phyloP scores from a whole-genome alignment of 169 alveolate genomes.

The Babesia microti region DNA sequence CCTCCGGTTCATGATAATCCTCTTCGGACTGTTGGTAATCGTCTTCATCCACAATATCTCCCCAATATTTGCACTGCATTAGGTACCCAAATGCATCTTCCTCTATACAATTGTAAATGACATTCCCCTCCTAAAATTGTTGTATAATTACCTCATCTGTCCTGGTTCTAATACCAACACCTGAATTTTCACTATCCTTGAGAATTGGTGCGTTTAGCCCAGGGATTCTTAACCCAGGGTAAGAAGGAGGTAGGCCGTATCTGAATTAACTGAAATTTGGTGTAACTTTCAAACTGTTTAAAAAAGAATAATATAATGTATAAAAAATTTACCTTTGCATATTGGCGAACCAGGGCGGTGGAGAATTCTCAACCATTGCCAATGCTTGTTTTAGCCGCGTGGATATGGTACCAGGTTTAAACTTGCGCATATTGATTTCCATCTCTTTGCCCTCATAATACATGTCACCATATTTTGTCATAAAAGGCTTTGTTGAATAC shows the following conservation, averaged over 20 bases:
- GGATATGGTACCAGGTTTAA: conserved; percentile 88
- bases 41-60: no score
- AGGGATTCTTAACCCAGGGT: conserved; percentile 91
- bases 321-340: conserved; percentile 81
- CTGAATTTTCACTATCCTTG: conserved; percentile 25
- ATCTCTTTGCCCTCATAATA: conserved; percentile 96
- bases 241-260: conserved; percentile 98
- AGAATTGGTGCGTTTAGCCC: conserved; percentile 89
- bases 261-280: conserved; percentile 13
- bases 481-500: conserved; percentile 87
- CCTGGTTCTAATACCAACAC: conserved; percentile 21
- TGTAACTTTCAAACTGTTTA: background rate
- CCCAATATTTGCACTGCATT: no score
- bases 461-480: conserved; percentile 90
- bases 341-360: conserved; percentile 93
- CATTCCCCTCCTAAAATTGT: no score
- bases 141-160: conserved; percentile 37
- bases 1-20: no score
- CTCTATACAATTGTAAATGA: no score
- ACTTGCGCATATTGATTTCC: conserved; percentile 81
- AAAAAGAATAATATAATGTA: background rate
- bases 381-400: conserved; percentile 87
- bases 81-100: no score
- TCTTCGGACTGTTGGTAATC: no score
- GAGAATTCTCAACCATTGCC: conserved; percentile 89